Evolutionary conservation across 805 yeast genomes (phyloP).

Genomic region (Ogataea glucozyma): DNA sequence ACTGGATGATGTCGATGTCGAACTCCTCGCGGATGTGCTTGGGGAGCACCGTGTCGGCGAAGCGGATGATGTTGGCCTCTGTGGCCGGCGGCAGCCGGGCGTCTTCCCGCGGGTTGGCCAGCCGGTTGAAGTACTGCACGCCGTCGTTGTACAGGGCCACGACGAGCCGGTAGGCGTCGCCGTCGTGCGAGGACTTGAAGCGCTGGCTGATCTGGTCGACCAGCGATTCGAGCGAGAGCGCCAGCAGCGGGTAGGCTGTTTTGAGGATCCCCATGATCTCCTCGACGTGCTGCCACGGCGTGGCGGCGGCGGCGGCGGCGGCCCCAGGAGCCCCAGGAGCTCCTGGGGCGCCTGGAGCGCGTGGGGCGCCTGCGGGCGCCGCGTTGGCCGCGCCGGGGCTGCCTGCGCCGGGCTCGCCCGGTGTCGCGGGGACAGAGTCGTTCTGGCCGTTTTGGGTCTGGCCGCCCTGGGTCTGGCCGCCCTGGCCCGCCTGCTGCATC

Average conservation of each 20-base stretch:
- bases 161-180: constrained; percentile 91
- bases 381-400: no score
- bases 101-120: constrained; percentile 84
- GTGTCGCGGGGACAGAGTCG: no score
- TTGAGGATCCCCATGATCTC: constrained; percentile 94
- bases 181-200: constrained; percentile 91
- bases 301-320: constrained; percentile 1
- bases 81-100: constrained; percentile 89
- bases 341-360: constrained; percentile 16
- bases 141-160: constrained; percentile 94
- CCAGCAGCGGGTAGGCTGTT: constrained; percentile 93
- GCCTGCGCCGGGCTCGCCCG: no score
- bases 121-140: constrained; percentile 81
- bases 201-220: constrained; percentile 95
- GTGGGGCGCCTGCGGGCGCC: constrained; percentile 2
- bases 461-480: no score
- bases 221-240: constrained; percentile 87
- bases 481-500: no score
- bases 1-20: constrained; percentile 83
- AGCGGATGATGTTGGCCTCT: constrained; percentile 80
- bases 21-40: constrained; percentile 86
- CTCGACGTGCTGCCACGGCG: constrained; percentile 88
- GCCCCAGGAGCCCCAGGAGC: constrained; percentile 5
- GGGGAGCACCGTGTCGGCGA: constrained; percentile 92
- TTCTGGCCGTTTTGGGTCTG: no score